Evolutionary conservation across 768 basidiomycete genomes (phyloP).

Genomic region (Hydnum rufescens): DNA sequence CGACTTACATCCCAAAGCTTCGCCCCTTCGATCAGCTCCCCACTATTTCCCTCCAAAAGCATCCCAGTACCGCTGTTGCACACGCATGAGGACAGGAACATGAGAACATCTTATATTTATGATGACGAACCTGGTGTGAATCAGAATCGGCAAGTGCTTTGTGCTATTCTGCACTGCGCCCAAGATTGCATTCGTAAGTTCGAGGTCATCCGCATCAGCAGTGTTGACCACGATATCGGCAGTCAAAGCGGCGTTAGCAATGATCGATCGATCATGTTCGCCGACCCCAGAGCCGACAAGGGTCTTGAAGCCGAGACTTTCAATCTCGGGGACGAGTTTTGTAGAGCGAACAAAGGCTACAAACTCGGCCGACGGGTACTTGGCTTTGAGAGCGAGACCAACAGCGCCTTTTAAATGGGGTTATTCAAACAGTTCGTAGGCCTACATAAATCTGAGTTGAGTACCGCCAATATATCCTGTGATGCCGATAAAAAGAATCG

Average conservation of each 20-base stretch:
- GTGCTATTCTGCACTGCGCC: slow-evolving; percentile 7
- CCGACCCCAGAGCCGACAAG: slow-evolving; percentile 5
- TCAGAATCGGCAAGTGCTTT: slow-evolving; percentile 11
- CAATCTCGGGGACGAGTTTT: slow-evolving; percentile 9
- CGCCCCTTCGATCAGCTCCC: slow-evolving; percentile 9
- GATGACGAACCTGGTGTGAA: slow-evolving; percentile 13
- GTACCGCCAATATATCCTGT: slow-evolving; percentile 10
- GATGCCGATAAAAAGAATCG: slow-evolving; percentile 9
- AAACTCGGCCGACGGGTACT: slow-evolving; percentile 13
- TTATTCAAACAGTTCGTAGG: neutral
- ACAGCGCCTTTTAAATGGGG: slow-evolving; percentile 14
- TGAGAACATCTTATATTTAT: neutral
- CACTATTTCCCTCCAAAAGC: slow-evolving; percentile 8
- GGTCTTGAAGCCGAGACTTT: slow-evolving; percentile 7
- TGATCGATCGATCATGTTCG: slow-evolving; percentile 3
- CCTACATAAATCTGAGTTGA: neutral
- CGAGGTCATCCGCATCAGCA: slow-evolving; percentile 15
- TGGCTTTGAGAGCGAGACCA: slow-evolving; percentile 18
- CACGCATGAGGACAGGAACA: too few relatives aligned
- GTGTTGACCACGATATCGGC: slow-evolving; percentile 14
- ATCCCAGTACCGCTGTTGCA: slow-evolving; percentile 11
- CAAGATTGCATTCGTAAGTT: slow-evolving; percentile 12
- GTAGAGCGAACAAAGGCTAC: slow-evolving; percentile 10
- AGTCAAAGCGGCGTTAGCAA: slow-evolving; percentile 6
- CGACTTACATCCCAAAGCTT: slow-evolving; percentile 13